These are phyloP conservation scores for Ormosia semicastrata DNA, from an alignment of 306 rosid species.

Conservation along the genomic window DNA sequence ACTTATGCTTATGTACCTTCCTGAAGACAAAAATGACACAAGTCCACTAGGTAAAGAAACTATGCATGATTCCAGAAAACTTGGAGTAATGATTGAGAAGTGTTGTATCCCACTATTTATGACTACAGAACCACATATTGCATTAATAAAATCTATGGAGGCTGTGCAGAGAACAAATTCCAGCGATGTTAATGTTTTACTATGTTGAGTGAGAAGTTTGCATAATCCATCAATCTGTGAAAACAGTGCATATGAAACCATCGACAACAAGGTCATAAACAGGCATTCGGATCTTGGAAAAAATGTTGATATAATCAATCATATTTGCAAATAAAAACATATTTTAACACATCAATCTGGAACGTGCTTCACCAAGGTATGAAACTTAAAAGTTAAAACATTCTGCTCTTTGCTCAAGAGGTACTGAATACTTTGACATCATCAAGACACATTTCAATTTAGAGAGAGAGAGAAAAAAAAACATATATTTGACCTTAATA, in stretches of 20 bases:
- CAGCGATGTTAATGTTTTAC: constrained; percentile 67
- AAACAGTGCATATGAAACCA: constrained; percentile 37
- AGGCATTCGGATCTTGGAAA: constrained; percentile 22
- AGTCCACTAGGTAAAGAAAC: constrained; percentile 66
- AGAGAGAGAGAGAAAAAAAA: not conserved
- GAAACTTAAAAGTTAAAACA: constrained; percentile 15
- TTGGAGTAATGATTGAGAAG: constrained; percentile 63
- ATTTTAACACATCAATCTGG: not conserved
- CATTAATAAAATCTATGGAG: constrained; percentile 51
- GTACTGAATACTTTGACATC: not conserved
- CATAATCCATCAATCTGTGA: constrained; percentile 77
- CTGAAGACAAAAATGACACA: constrained; percentile 64
- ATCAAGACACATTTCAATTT: not conserved
- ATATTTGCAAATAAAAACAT: not conserved
- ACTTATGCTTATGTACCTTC: constrained; percentile 54
- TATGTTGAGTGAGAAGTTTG: constrained; percentile 71
- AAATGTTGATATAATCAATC: constrained; percentile 11
- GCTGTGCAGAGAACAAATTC: constrained; percentile 74
- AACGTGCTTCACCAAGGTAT: constrained; percentile 16
- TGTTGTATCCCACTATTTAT: constrained; percentile 48
- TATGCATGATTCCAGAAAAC: constrained; percentile 44
- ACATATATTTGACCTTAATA: not conserved
- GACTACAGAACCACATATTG: constrained; percentile 57
- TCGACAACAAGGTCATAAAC: constrained; percentile 24
- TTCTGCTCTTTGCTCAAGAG: constrained; percentile 6